These are phyloP conservation scores for Metschnikowia kunwiensis DNA, from an alignment of 805 yeast genomes.

Conservation along the genomic window DNA sequence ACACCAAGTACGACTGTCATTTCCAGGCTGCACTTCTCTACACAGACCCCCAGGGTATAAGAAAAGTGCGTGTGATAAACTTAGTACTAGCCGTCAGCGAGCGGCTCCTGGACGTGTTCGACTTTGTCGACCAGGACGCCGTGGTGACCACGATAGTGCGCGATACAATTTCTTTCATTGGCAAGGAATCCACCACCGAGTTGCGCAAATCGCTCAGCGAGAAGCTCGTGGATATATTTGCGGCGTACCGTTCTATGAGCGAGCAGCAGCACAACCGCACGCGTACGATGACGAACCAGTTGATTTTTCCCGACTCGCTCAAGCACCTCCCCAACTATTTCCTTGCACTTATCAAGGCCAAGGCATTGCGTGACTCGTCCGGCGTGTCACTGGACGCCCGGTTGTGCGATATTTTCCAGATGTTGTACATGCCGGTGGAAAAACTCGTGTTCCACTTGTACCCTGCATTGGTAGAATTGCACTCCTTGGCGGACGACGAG, in stretches of 20 bases:
- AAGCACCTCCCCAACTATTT: conserved; percentile 65
- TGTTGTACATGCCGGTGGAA: conserved; percentile 54
- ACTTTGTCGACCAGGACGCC: conserved; percentile 68
- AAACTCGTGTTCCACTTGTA: conserved; percentile 64
- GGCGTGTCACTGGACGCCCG: conserved; percentile 61
- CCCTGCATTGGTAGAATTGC: conserved; percentile 76
- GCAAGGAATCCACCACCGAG: conserved; percentile 37
- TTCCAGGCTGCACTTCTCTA: conserved; percentile 89
- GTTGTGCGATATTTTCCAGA: conserved; percentile 48
- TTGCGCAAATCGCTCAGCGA: conserved; percentile 38
- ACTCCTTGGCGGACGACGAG: conserved; percentile 58
- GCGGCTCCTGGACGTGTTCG: conserved; percentile 67
- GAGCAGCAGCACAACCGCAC: conserved; percentile 37
- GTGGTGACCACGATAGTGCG: conserved; percentile 38
- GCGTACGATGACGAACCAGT: conserved; percentile 47
- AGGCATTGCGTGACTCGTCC: conserved; percentile 52
- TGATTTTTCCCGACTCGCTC: conserved; percentile 79
- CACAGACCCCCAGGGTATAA: conserved; percentile 69
- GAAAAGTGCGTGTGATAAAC: conserved; percentile 87
- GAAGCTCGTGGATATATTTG: conserved; percentile 43
- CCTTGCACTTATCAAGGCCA: conserved; percentile 66
- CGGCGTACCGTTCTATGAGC: conserved; percentile 51
- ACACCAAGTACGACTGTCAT: conserved; percentile 72
- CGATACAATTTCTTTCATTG: conserved; percentile 40
- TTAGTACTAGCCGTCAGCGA: conserved; percentile 78